A percentile compares a stretch with the other conserved stretches of the same genome.
phyloP scores from a whole-genome alignment of 2,329 filamentous ascomycete genomes.

The Ustulina deusta region DNA sequence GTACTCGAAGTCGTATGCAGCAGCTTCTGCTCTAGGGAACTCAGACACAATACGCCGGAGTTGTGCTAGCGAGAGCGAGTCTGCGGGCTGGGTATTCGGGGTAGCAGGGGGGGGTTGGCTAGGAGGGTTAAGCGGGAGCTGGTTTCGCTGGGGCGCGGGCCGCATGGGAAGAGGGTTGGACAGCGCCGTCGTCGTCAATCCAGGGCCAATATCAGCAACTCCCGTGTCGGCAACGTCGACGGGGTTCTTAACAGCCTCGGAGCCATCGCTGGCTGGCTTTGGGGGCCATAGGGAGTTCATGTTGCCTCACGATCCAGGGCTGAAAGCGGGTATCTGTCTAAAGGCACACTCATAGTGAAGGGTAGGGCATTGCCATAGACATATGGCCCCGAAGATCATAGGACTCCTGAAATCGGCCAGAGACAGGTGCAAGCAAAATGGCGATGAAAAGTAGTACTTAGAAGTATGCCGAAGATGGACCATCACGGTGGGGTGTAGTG shows the following conservation, averaged over 20 bases:
- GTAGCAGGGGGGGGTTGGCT: constrained; percentile 46
- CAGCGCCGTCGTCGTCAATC: constrained; percentile 34
- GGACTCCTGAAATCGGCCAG: neutral
- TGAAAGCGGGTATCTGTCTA: constrained; percentile 38
- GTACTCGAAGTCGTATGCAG: constrained; percentile 88
- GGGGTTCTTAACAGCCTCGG: constrained; percentile 45
- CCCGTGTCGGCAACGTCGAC: constrained; percentile 52
- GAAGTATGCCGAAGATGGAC: constrained; percentile 1
- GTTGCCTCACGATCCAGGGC: constrained; percentile 47
- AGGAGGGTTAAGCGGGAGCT: constrained; percentile 48
- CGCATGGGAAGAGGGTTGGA: constrained; percentile 43
- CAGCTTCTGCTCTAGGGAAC: constrained; percentile 75
- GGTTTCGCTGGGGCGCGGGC: constrained; percentile 50
- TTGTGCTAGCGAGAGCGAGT: constrained; percentile 82
- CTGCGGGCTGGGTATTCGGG: constrained; percentile 58
- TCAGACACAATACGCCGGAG: constrained; percentile 79
- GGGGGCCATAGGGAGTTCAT: constrained; percentile 62
- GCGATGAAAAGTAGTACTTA: neutral
- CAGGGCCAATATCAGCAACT: constrained; percentile 48
- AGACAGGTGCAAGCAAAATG: neutral
- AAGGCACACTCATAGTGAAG: constrained; percentile 45
- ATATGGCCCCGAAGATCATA: constrained; percentile 10
- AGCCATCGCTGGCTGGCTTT: constrained; percentile 53
- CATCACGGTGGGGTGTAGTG: constrained; percentile 8
- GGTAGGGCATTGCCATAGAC: constrained; percentile 15